Evolutionary conservation across 257 asterid genomes (phyloP).

Genomic region (Petrea volubilis): DNA sequence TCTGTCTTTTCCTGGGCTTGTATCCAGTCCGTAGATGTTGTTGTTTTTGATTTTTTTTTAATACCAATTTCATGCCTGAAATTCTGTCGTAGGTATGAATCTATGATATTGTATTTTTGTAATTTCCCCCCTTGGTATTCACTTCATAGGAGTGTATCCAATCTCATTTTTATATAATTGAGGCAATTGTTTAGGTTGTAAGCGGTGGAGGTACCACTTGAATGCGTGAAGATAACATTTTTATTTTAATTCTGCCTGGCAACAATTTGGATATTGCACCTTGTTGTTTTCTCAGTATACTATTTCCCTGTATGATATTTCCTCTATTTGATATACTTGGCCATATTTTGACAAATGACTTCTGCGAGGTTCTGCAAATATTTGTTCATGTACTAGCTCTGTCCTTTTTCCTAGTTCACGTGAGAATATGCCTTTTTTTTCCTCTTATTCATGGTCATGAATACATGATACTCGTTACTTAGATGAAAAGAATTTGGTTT

Average conservation of each 20-base stretch:
- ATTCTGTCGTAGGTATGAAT: neutral
- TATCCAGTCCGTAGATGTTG: no score
- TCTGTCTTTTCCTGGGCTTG: no score
- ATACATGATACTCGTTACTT: no score
- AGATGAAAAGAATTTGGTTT: no score
- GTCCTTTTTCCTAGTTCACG: no score
- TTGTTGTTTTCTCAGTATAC: neutral
- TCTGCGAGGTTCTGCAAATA: neutral
- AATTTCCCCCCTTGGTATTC: neutral
- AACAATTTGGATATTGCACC: neutral
- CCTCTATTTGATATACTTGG: neutral
- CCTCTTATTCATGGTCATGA: no score
- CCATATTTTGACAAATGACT: neutral
- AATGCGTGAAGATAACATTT: conserved; percentile 2
- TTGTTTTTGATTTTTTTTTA: no score
- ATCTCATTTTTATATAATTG: neutral
- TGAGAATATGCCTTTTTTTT: neutral
- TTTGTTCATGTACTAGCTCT: neutral
- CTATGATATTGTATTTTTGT: no score
- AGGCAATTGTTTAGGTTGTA: neutral
- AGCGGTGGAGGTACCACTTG: neutral
- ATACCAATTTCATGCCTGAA: no score
- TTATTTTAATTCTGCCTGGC: neutral
- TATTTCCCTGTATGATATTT: neutral
- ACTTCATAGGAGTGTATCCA: neutral